Evolutionary conservation across 345 rosid species (phyloP), one percentile per base, ranked within the genome.

Genomic region (Camelina sativa): DNA sequence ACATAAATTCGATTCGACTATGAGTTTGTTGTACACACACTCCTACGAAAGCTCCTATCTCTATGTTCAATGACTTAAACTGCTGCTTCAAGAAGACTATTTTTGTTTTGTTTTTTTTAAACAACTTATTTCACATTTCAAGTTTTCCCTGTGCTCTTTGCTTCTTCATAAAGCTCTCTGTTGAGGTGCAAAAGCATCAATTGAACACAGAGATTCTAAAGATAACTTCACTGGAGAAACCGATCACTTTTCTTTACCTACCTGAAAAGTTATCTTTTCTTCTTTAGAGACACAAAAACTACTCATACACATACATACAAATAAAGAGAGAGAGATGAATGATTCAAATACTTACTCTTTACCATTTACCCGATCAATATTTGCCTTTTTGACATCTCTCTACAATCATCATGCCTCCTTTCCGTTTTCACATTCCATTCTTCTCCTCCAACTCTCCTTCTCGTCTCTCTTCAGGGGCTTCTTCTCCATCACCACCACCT

Each of bases 371-470:
- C 17, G 19, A 20, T 61, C 6, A 7, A 6, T 11, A 10, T 38
- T 38, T 60, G 4, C 4, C 12, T 53, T 48, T 57, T 34, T 22
- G 9, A 35, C 37, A 23, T 64, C 52, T 54, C 34, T 47, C 22
- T 23, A 11, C 50, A 19, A 38, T 47, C 13, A 35, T 7, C 69
- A 77, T 77, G 80, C 80, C 67, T 65, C 80, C 76, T 52, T 65
- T 77, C 30, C 73, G 73, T 65, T 77, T 77, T 77, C 32, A 35
- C 57, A 41, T 77, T 19, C 77, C 81, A 32, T 77, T 72, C 76
- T 77, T 77, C 67, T 77, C 76, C 7, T 23, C n/a, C 22, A 54
- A 65, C 35, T 71, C 76, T 55, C 72, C 76, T 77, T 71, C 71
- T 77, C 80, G 76, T 48, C 25, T 58, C 58, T 63, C 80, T 64